Conservation (phyloP, 768 basidiomycete genomes). For the Suillus subalutaceus region DNA sequence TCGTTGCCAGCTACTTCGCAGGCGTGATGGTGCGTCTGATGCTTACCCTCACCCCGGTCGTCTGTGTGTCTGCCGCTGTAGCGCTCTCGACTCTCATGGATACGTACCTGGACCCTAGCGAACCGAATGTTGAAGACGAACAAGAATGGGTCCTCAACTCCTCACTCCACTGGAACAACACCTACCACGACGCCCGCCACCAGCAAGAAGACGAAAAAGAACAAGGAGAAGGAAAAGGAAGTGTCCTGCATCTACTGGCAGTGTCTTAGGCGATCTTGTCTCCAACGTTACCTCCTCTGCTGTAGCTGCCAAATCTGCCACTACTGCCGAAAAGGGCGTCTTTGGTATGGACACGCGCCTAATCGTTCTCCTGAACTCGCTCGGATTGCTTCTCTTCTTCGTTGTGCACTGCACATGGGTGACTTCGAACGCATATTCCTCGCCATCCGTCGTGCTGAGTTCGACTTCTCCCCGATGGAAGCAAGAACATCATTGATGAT, state of each 20-base stretch:
- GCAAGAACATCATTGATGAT: conserved; percentile 95
- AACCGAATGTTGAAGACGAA: conserved; percentile 51
- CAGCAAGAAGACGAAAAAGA: conserved; percentile 54
- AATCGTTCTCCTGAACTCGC: conserved; percentile 70
- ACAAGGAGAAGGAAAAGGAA: conserved; percentile 59
- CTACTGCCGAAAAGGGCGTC: conserved; percentile 53
- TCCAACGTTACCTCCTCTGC: conserved; percentile 39
- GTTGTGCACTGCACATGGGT: conserved; percentile 98
- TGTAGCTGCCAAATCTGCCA: conserved; percentile 28
- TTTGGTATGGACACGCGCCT: conserved; percentile 86
- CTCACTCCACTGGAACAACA: conserved; percentile 20
- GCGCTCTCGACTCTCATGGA: conserved; percentile 88
- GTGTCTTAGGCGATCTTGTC: conserved; percentile 44
- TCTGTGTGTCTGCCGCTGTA: conserved; percentile 91
- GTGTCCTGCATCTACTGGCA: conserved; percentile 40
- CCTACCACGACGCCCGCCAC: conserved; percentile 33
- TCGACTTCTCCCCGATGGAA: conserved; percentile 79
- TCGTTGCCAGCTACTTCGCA: conserved; percentile 96
- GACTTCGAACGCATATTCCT: conserved; percentile 93
- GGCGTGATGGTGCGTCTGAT: conserved; percentile 99
- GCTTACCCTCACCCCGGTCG: conserved; percentile 95
- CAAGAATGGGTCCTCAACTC: conserved; percentile 12
- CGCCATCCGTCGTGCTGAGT: conserved; percentile 94
- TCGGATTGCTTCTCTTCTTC: conserved; percentile 84
- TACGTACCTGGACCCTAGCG: conserved; percentile 83